A percentile compares a stretch with the other conserved stretches of the same genome.
These are phyloP conservation scores for Pisolithus microcarpus DNA, from an alignment of 768 basidiomycete species.

Conservation along the genomic window DNA sequence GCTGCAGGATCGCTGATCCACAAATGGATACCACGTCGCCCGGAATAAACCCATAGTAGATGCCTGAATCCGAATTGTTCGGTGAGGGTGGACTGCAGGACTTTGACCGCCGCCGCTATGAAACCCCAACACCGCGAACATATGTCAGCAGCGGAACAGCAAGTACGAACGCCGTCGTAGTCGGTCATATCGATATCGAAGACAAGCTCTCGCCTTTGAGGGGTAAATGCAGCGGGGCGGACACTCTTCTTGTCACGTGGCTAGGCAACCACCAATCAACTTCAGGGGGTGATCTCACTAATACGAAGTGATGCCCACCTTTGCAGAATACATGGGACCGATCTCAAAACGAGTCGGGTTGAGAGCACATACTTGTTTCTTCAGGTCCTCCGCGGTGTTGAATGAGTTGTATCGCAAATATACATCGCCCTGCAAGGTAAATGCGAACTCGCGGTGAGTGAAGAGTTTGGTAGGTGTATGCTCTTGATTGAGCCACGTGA, in stretches of 20 bases:
- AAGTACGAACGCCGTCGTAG: conserved; percentile 92
- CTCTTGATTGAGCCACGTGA: conserved; percentile 91
- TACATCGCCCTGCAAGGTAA: conserved; percentile 83
- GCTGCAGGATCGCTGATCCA: conserved; percentile 93
- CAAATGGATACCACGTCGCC: conserved; percentile 94
- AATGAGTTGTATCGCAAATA: conserved; percentile 97
- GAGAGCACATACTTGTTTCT: conserved; percentile 76
- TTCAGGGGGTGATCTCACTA: neutral
- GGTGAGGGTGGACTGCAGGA: conserved; percentile 71
- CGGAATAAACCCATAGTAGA: conserved; percentile 97
- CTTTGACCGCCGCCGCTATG: conserved; percentile 85
- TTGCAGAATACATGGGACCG: conserved; percentile 84
- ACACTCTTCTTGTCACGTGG: conserved; percentile 86
- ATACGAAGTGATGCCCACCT: conserved; percentile 46
- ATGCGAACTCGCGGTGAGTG: conserved; percentile 92
- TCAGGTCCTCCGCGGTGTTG: conserved; percentile 76
- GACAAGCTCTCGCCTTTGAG: conserved; percentile 83
- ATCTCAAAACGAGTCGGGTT: conserved; percentile 96
- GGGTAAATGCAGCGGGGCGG: conserved; percentile 59
- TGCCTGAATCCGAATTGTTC: conserved; percentile 89
- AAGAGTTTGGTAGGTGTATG: conserved; percentile 73
- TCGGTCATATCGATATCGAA: conserved; percentile 99
- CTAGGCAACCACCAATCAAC: conserved; percentile 33
- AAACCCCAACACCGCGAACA: conserved; percentile 93
- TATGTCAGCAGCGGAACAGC: conserved; percentile 86